Conservation (phyloP, 1,284 basidiomycete species). For the Mycosarcoma maydis region DNA sequence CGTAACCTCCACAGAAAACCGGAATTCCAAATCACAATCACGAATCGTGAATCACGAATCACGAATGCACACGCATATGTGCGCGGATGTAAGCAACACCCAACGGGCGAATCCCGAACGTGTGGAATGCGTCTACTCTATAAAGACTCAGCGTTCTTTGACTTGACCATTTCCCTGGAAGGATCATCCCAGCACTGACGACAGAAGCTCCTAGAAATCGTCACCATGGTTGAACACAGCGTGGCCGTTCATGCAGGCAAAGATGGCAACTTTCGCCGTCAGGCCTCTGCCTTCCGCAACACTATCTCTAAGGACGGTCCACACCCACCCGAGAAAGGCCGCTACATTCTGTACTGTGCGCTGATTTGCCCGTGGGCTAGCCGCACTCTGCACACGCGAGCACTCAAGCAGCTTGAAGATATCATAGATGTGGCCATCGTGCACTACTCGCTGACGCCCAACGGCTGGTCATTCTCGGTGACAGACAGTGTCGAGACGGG, state of each 20-base stretch:
- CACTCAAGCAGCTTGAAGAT: constrained; percentile 90
- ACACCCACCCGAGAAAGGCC: constrained; percentile 83
- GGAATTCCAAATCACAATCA: too few relatives aligned
- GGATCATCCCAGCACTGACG: too few relatives aligned
- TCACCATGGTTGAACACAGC: constrained; percentile 34
- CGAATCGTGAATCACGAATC: too few relatives aligned
- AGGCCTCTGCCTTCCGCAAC: constrained; percentile 76
- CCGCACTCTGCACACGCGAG: constrained; percentile 82
- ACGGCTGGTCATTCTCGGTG: constrained; percentile 83
- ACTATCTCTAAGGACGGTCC: constrained; percentile 74
- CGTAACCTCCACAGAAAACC: neutral
- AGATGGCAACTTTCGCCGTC: constrained; percentile 84
- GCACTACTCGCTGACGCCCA: constrained; percentile 80
- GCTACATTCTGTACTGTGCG: constrained; percentile 59
- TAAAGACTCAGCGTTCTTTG: too few relatives aligned
- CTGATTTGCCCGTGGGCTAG: constrained; percentile 81
- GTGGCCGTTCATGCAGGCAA: constrained; percentile 53
- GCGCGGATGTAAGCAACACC: too few relatives aligned
- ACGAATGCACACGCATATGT: too few relatives aligned
- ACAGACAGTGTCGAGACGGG: constrained; percentile 32
- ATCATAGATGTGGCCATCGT: constrained; percentile 70
- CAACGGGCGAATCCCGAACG: too few relatives aligned
- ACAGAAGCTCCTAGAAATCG: too few relatives aligned
- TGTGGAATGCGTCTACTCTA: too few relatives aligned
- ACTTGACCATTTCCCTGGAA: too few relatives aligned